A percentile compares a stretch with the other conserved stretches of the same genome.
Conservation (phyloP, 2,329 filamentous ascomycete genomes). For the Ascochyta lentis region DNA sequence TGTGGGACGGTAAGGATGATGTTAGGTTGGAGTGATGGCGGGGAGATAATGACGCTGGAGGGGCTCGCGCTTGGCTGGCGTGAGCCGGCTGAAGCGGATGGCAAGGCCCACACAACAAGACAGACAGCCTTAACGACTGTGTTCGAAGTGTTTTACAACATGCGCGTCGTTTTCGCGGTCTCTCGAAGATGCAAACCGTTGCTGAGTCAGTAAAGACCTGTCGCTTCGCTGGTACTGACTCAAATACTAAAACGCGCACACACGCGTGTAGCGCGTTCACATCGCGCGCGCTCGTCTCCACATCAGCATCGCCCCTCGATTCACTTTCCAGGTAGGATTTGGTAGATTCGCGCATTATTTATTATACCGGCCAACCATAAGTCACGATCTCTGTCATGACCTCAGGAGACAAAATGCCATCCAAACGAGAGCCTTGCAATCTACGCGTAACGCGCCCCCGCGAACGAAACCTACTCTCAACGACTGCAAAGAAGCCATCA, state of each 20-base stretch:
- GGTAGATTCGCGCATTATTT: no score
- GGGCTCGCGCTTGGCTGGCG: conserved; percentile 10
- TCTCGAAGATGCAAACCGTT: neutral
- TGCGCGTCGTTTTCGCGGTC: neutral
- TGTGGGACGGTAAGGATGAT: conserved; percentile 14
- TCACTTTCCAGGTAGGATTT: no score
- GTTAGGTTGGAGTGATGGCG: conserved; percentile 7
- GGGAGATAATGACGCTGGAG: conserved; percentile 8
- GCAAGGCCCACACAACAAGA: conserved; percentile 2
- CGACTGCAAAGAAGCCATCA: no score
- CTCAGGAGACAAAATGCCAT: no score
- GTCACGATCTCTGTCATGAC: no score
- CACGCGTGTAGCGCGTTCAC: neutral
- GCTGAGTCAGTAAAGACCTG: neutral
- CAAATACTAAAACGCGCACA: neutral
- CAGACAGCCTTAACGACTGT: neutral
- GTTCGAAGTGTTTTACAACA: neutral
- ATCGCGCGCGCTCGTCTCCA: no score
- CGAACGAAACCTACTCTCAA: no score
- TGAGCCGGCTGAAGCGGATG: conserved; percentile 9
- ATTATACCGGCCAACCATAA: no score
- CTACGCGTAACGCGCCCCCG: no score
- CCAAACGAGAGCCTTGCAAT: no score
- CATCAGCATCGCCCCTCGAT: no score
- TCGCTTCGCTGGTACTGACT: neutral